These are phyloP conservation scores for Thermothielavioides terrestris DNA, from an alignment of 495 filamentous ascomycete species.

Conservation along the genomic window DNA sequence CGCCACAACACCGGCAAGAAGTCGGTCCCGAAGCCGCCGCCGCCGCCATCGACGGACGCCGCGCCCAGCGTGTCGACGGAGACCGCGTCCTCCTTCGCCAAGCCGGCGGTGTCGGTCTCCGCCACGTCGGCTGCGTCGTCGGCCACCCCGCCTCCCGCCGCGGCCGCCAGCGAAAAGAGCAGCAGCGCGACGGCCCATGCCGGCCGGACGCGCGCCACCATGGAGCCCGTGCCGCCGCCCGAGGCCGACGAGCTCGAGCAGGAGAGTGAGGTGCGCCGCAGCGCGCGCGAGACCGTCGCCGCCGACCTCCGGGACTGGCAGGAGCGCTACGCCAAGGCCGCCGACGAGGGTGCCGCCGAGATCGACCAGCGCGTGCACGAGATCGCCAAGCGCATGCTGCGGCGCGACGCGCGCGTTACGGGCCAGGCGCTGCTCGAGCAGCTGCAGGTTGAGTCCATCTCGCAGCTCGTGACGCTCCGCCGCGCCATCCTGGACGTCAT, in stretches of 20 bases:
- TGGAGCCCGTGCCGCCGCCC: constrained; percentile 18
- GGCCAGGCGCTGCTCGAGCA: constrained; percentile 60
- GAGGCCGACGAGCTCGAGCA: constrained; percentile 25
- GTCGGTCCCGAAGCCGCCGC: constrained; percentile 17
- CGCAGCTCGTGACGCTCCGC: constrained; percentile 59
- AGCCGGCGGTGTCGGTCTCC: constrained; percentile 25
- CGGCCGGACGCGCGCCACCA: constrained; percentile 13
- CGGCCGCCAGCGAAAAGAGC: constrained; percentile 3
- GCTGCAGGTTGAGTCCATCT: constrained; percentile 55
- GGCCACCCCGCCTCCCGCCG: too few relatives aligned
- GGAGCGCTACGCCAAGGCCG: constrained; percentile 71
- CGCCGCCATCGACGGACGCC: constrained; percentile 14
- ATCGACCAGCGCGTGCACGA: constrained; percentile 66
- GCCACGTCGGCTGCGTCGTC: constrained; percentile 1
- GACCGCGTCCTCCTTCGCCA: constrained; percentile 28
- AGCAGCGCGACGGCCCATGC: constrained; percentile 7
- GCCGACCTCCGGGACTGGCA: constrained; percentile 78
- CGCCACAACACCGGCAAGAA: constrained; percentile 49
- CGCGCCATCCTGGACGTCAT: constrained; percentile 54
- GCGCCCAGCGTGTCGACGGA: constrained; percentile 13
- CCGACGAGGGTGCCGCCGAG: constrained; percentile 68
- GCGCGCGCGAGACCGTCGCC: constrained; percentile 56
- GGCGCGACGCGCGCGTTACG: constrained; percentile 37
- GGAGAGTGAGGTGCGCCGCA: constrained; percentile 35
- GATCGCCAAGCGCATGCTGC: constrained; percentile 49